Conservation (phyloP, 306 rosid genomes). For the Albizia julibrissin region DNA sequence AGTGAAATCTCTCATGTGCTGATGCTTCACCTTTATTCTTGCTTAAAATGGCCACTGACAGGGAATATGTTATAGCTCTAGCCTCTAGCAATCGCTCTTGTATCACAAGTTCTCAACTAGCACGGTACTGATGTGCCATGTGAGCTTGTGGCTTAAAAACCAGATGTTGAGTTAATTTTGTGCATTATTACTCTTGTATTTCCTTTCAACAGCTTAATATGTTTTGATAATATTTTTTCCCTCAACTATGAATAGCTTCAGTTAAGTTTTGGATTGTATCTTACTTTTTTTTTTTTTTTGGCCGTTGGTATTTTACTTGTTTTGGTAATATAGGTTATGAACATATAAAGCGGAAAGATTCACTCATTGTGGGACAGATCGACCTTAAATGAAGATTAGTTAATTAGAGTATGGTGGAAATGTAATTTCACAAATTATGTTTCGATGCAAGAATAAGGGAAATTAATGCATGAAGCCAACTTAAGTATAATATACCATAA, state of each 20-base stretch:
- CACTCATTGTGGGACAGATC: neutral
- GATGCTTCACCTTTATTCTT: slow-evolving; percentile 18
- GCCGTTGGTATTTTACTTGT: too few species aligned
- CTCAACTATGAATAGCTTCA: neutral
- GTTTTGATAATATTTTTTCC: neutral
- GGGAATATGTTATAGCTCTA: slow-evolving; percentile 13
- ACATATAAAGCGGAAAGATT: neutral
- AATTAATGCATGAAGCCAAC: neutral
- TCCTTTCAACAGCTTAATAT: neutral
- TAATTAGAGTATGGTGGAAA: neutral
- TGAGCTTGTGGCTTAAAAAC: slow-evolving; percentile 29
- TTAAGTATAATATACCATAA: neutral
- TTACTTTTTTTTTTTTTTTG: too few species aligned
- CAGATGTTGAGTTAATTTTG: slow-evolving; percentile 26
- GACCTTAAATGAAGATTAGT: neutral
- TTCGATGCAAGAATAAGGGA: neutral
- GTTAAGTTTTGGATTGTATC: neutral
- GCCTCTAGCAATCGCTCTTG: neutral
- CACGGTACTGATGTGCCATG: slow-evolving; percentile 11
- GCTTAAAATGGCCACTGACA: slow-evolving; percentile 11
- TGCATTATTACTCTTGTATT: slow-evolving; percentile 27
- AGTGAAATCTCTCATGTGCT: slow-evolving; percentile 28
- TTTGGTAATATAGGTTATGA: neutral
- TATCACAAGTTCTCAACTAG: slow-evolving; percentile 15
- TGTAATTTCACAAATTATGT: neutral